phyloP scores from a whole-genome alignment of 768 basidiomycete genomes.

The Boletellus ananiceps region DNA sequence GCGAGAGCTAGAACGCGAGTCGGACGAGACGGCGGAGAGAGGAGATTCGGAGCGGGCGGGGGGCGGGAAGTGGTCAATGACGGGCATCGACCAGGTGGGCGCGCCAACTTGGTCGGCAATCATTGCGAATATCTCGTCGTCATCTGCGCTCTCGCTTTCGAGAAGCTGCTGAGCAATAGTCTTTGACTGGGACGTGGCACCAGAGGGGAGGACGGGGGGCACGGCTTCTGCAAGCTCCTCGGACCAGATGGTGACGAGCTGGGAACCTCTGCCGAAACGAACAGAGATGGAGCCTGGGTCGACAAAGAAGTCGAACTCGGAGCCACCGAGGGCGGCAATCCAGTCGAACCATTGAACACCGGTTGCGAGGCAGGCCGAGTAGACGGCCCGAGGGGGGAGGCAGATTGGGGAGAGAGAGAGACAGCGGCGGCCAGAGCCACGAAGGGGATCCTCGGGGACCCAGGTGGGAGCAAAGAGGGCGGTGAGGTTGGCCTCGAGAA shows the following conservation, averaged over 20 bases:
- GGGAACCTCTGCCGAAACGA: constrained; percentile 46
- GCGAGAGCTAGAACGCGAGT: constrained; percentile 50
- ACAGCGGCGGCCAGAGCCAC: constrained; percentile 69
- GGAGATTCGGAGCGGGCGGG: constrained; percentile 53
- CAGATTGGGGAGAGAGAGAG: constrained; percentile 66
- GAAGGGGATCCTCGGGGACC: constrained; percentile 58
- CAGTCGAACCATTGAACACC: constrained; percentile 80
- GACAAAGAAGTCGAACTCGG: constrained; percentile 75
- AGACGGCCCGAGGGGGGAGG: constrained; percentile 66
- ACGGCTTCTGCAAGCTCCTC: constrained; percentile 39
- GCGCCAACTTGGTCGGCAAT: constrained; percentile 67
- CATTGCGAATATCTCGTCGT: constrained; percentile 68
- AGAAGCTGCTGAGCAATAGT: constrained; percentile 73
- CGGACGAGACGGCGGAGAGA: constrained; percentile 50
- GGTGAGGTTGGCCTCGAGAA: constrained; percentile 70
- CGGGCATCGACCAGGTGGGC: constrained; percentile 66
- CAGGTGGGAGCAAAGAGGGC: constrained; percentile 66
- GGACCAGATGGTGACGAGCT: constrained; percentile 65
- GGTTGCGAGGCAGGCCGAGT: constrained; percentile 63
- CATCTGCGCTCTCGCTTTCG: constrained; percentile 66
- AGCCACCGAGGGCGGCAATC: constrained; percentile 63
- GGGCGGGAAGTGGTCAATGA: constrained; percentile 54
- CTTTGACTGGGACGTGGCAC: constrained; percentile 35
- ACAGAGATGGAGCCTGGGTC: constrained; percentile 77
- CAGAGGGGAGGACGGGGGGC: constrained; percentile 17